Base-by-base conservation (phyloP, 2,329 filamentous ascomycete genomes). In the Neospermospora avenae region DNA sequence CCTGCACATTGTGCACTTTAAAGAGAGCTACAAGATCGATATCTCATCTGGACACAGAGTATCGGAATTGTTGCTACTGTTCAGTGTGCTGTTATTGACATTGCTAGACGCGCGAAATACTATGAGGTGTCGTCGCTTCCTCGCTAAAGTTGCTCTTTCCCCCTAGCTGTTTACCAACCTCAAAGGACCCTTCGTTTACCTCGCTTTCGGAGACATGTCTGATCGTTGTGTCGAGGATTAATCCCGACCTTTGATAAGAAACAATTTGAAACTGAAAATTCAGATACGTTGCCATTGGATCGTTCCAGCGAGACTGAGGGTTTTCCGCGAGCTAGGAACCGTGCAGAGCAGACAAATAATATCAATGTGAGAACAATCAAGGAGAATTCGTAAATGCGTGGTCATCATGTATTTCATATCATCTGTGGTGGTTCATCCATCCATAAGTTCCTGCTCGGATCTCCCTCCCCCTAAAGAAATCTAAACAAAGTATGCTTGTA, bases 401-500 rank as follows among this genome's bases (percentile, higher is more conserved):
- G 45, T 61, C 41, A 37, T 61, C 48, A 53, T 57, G 46, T 57
- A 61, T 61, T 61, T 35, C 58, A 37, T 48, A 24, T 35, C 10
- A 37, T 59, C 34, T 49, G 24, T 13, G 25, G 16, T 44, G 35
- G 18, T 16, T 49, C 49, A 18, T 57, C 16, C 41, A 45, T 55
- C 46, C 59, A 56, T 54, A 51, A 59, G 34, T 53, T 42, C 49
- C 39, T 44, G 55, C 39, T 59, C 35, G 34, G 31, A 57, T 56
- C n/a, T n/a, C 48, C 41, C 46, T 41, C 35, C 35, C 35, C 42
- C 49, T 58, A 62, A 55, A 28, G 49, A 60, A 56, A 60, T 64
- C 59, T 64, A 63, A 63, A 59, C 58, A 53, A 58, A 41, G 39
- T 57, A 54, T 59, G 57, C 52, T 48, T 57, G 46, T 54, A 49